These are phyloP conservation scores for Pythium phragmitis DNA, from an alignment of 352 stramenopile genomes.

Conservation along the genomic window DNA sequence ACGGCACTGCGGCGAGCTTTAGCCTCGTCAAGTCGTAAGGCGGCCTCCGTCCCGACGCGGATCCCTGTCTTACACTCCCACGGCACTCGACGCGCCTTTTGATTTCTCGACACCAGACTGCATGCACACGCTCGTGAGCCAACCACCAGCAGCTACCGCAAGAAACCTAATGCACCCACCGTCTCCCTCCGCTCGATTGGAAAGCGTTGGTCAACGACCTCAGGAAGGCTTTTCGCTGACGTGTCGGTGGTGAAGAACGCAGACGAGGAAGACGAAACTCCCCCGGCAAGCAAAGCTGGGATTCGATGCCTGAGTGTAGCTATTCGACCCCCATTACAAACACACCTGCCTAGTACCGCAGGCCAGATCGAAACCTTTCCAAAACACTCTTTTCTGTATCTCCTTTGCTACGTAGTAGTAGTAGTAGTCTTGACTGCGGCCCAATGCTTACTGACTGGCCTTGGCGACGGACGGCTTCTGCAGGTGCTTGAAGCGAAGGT, in stretches of 20 bases:
- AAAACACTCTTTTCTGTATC: too few species aligned
- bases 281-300: background rate
- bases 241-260: background rate
- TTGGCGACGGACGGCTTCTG: constrained; percentile 38
- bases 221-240: too few species aligned
- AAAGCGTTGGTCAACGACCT: constrained; percentile 11
- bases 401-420: too few species aligned
- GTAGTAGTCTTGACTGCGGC: too few species aligned
- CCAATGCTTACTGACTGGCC: background rate
- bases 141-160: background rate
- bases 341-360: background rate
- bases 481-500: constrained; percentile 81
- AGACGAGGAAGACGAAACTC: too few species aligned
- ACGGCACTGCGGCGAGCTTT: constrained; percentile 19
- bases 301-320: too few species aligned
- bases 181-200: constrained; percentile 20
- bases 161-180: background rate
- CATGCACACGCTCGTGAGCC: background rate
- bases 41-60: background rate
- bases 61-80: background rate
- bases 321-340: background rate
- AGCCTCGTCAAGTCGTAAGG: constrained; percentile 32
- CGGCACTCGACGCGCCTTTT: background rate
- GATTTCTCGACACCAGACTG: background rate
- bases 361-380: too few species aligned